Conservation (phyloP, 768 basidiomycete genomes). For the Calocybe cyanea region DNA sequence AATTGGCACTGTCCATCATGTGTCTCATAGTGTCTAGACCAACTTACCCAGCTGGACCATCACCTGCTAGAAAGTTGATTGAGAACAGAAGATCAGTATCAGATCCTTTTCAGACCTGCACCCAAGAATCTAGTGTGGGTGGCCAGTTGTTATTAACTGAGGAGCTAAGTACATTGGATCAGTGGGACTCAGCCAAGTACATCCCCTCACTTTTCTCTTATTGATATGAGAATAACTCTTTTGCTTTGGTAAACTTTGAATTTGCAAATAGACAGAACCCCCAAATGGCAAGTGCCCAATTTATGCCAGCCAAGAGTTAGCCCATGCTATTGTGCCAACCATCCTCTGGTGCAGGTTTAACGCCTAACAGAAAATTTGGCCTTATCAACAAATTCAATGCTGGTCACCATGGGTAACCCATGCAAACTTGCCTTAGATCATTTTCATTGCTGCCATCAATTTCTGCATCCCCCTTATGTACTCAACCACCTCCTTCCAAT, state of each 20-base stretch:
- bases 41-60: constrained; percentile 74
- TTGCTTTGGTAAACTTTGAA: neutral
- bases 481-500: constrained; percentile 18
- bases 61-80: constrained; percentile 73
- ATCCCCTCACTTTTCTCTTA: constrained; percentile 17
- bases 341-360: constrained; percentile 10
- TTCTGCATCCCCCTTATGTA: constrained; percentile 53
- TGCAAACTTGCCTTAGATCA: constrained; percentile 28
- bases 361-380: constrained; percentile 1
- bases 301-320: constrained; percentile 43
- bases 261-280: constrained; percentile 45
- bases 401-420: constrained; percentile 8
- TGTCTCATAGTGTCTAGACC: constrained; percentile 27
- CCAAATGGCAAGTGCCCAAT: constrained; percentile 74
- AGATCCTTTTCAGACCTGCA: constrained; percentile 80
- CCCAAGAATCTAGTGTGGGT: constrained; percentile 64
- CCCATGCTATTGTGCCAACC: constrained; percentile 5
- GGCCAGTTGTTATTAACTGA: constrained; percentile 76
- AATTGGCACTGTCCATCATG: constrained; percentile 63
- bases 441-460: constrained; percentile 53
- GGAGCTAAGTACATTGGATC: constrained; percentile 61
- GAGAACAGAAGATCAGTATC: constrained; percentile 62
- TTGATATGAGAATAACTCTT: too few relatives aligned
- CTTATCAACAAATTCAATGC: constrained; percentile 1
- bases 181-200: constrained; percentile 49